Evolutionary conservation across 768 basidiomycete species (phyloP).

Genomic region (Asterophora parasitica): DNA sequence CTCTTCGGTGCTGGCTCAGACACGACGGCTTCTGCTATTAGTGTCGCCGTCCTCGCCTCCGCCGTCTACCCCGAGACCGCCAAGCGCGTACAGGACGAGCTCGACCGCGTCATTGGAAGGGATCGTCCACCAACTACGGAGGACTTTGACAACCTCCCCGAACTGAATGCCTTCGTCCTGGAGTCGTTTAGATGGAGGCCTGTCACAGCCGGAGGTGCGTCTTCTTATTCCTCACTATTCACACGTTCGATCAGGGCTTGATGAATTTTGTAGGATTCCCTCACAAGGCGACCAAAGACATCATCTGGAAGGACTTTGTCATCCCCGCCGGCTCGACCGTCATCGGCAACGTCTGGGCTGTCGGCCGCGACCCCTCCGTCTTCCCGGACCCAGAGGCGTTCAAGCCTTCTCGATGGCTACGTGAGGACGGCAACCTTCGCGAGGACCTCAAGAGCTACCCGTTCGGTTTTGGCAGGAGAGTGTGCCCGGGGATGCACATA

Average conservation of each 20-base stretch:
- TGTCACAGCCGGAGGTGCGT: constrained; percentile 41
- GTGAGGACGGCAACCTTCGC: constrained; percentile 36
- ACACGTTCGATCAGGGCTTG: not conserved
- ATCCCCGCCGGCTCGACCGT: constrained; percentile 57
- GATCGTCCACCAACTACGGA: constrained; percentile 20
- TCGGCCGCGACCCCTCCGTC: constrained; percentile 51
- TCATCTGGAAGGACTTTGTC: constrained; percentile 49
- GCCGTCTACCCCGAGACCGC: constrained; percentile 53
- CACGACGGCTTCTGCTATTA: constrained; percentile 59
- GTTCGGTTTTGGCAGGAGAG: constrained; percentile 59
- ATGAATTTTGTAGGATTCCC: constrained; percentile 39
- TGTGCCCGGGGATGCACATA: constrained; percentile 65
- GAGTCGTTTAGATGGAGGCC: constrained; percentile 51
- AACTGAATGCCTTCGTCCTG: constrained; percentile 45
- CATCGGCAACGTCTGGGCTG: constrained; percentile 59
- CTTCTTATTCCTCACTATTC: not conserved
- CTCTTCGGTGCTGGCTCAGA: constrained; percentile 68
- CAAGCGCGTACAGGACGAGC: constrained; percentile 44
- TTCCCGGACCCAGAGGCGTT: constrained; percentile 59
- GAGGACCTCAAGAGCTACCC: constrained; percentile 49
- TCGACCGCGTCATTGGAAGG: constrained; percentile 50
- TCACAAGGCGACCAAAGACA: constrained; percentile 60
- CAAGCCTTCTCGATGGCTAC: constrained; percentile 55
- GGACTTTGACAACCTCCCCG: constrained; percentile 19
- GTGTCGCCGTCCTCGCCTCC: constrained; percentile 52